Conservation (phyloP, 208 protist species). For the Leptomonas pyrrhocoris region DNA sequence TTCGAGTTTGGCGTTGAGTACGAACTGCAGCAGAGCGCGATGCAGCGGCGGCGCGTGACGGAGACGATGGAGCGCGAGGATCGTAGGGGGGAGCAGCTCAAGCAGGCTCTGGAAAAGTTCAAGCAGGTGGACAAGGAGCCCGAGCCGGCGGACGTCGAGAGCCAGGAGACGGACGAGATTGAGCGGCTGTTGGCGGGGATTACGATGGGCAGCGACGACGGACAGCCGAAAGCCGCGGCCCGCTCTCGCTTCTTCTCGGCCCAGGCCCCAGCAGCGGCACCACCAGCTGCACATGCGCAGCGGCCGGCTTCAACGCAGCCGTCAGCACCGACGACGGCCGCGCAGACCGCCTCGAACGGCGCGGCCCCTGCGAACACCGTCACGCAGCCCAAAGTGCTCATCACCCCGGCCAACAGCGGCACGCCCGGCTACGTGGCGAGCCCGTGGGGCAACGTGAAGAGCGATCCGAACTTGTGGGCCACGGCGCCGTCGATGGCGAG, state of each 20-base stretch:
- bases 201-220: slow-evolving; percentile 28
- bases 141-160: slow-evolving; percentile 30
- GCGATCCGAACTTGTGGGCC: slow-evolving; percentile 35
- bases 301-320: not conserved
- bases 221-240: slow-evolving; percentile 13
- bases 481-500: slow-evolving; percentile 31
- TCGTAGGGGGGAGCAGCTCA: slow-evolving; percentile 36
- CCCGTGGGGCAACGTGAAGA: slow-evolving; percentile 37
- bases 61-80: slow-evolving; percentile 74
- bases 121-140: slow-evolving; percentile 40
- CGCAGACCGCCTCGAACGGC: slow-evolving; percentile 8
- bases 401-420: slow-evolving; percentile 28
- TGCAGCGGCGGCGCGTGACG: slow-evolving; percentile 61
- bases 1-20: slow-evolving; percentile 88
- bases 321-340: not conserved
- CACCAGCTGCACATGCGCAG: not conserved
- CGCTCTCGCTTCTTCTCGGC: slow-evolving; percentile 68
- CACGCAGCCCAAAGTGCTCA: slow-evolving; percentile 21
- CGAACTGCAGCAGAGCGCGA: slow-evolving; percentile 75
- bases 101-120: slow-evolving; percentile 41
- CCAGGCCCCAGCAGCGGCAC: not conserved
- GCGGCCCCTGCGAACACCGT: not conserved
- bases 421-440: slow-evolving; percentile 19
- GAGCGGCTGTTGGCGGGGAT: slow-evolving; percentile 59
- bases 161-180: slow-evolving; percentile 47